Percentiles rank a stretch among this genome's conserved stretches.
phyloP scores from a whole-genome alignment of 495 filamentous ascomycete species.

The Letharia columbiana region DNA sequence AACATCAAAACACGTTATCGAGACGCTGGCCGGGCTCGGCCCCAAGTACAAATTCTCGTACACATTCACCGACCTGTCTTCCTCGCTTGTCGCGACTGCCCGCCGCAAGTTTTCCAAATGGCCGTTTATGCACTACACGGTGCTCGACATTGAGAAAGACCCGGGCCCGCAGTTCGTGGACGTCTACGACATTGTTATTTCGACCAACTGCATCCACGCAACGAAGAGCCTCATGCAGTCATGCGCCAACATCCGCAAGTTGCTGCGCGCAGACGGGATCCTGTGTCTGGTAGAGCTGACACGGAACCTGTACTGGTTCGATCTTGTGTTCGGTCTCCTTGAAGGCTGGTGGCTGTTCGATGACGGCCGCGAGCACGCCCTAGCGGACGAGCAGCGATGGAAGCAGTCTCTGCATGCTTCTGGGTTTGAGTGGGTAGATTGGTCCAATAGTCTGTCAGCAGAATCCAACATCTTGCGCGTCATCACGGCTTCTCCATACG shows the following conservation, averaged over 20 bases:
- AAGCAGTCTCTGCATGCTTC: slow-evolving; percentile 25
- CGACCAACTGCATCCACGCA: slow-evolving; percentile 43
- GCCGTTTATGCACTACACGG: slow-evolving; percentile 32
- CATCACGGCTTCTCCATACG: too few species aligned
- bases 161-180: slow-evolving; percentile 25
- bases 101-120: slow-evolving; percentile 28
- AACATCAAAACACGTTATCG: slow-evolving; percentile 30
- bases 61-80: slow-evolving; percentile 40
- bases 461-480: too few species aligned
- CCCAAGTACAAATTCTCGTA: slow-evolving; percentile 23
- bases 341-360: slow-evolving; percentile 45
- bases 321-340: slow-evolving; percentile 40
- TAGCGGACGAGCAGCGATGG: slow-evolving; percentile 29
- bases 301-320: slow-evolving; percentile 32
- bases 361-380: slow-evolving; percentile 37
- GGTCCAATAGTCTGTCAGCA: slow-evolving; percentile 27
- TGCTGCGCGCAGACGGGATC: slow-evolving; percentile 37
- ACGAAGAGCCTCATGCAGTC: slow-evolving; percentile 32
- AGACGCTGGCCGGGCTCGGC: not conserved
- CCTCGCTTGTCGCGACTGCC: slow-evolving; percentile 33
- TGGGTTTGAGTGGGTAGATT: slow-evolving; percentile 32
- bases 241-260: slow-evolving; percentile 27
- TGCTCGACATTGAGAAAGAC: slow-evolving; percentile 37
- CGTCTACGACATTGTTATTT: slow-evolving; percentile 35
- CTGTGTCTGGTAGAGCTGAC: slow-evolving; percentile 41